These are phyloP conservation scores for Fomitiporia mediterranea DNA, from an alignment of 1,284 basidiomycete genomes.

Conservation along the genomic window DNA sequence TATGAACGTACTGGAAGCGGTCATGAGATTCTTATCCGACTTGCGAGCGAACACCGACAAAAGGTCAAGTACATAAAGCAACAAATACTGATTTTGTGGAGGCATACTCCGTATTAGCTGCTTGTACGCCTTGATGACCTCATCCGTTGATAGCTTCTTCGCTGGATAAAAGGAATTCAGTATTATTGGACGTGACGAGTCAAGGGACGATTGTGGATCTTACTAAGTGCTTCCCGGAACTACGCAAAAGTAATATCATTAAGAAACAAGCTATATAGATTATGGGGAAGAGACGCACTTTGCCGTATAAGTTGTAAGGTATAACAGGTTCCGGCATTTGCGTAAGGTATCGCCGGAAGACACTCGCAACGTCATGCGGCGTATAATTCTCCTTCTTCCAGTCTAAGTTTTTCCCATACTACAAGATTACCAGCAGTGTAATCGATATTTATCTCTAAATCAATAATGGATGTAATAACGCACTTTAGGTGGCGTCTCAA, in stretches of 20 bases:
- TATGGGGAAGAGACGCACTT: conserved; percentile 46
- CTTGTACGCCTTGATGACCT: conserved; percentile 77
- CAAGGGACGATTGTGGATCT: conserved; percentile 25
- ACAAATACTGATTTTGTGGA: conserved; percentile 85
- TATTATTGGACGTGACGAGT: not conserved
- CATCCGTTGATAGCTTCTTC: conserved; percentile 46
- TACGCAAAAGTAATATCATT: conserved; percentile 29
- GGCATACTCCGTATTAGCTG: conserved; percentile 82
- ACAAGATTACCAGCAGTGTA: conserved; percentile 15
- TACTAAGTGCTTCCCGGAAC: conserved; percentile 82
- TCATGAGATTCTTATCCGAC: conserved; percentile 93
- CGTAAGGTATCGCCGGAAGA: conserved; percentile 93
- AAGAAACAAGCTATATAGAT: not conserved
- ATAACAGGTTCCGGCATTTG: conserved; percentile 96
- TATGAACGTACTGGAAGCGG: conserved; percentile 72
- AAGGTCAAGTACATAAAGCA: conserved; percentile 94
- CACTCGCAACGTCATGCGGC: conserved; percentile 94
- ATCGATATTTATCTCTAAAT: not conserved
- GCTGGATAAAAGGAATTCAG: conserved; percentile 36
- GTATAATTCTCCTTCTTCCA: conserved; percentile 86
- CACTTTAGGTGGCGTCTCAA: conserved; percentile 85
- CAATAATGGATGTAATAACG: conserved; percentile 30
- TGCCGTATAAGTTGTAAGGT: conserved; percentile 82
- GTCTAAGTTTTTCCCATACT: conserved; percentile 93
- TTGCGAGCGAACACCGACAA: conserved; percentile 92